These are phyloP conservation scores for Gnaphalium uliginosum DNA, from an alignment of 129 eudicot genomes.

Conservation along the genomic window DNA sequence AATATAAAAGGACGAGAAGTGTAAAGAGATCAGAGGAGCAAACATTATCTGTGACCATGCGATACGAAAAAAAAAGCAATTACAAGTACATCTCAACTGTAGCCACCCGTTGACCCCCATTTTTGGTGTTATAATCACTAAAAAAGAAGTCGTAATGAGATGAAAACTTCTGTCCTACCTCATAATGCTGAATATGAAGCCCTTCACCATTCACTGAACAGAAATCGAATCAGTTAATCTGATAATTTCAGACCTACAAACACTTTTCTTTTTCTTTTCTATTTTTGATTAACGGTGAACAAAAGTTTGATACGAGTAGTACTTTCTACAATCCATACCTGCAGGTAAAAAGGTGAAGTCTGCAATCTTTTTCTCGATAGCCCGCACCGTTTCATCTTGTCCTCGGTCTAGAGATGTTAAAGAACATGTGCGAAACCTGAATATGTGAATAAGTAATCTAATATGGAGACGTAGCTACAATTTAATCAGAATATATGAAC, in stretches of 20 bases:
- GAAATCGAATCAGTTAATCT: conserved; percentile 5
- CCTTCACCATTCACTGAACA: conserved; percentile 87
- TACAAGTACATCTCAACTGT: conserved; percentile 91
- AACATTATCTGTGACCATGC: neutral
- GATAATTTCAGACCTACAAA: neutral
- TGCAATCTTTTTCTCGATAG: conserved; percentile 87
- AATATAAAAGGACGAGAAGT: neutral
- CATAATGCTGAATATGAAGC: conserved; percentile 86
- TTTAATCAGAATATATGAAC: neutral
- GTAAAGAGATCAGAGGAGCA: neutral
- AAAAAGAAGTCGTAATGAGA: conserved; percentile 80
- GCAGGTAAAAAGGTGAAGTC: conserved; percentile 88
- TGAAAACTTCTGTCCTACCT: conserved; percentile 83
- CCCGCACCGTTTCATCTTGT: conserved; percentile 66
- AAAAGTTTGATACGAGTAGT: conserved; percentile 9
- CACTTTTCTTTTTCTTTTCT: neutral
- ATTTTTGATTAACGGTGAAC: neutral
- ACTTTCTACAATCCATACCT: conserved; percentile 51
- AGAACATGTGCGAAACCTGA: conserved; percentile 90
- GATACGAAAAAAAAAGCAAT: conserved; percentile 25
- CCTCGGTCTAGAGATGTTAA: conserved; percentile 87
- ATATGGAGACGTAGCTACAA: neutral
- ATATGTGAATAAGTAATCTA: neutral
- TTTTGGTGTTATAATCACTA: conserved; percentile 66
- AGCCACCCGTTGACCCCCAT: conserved; percentile 93